phyloP scores from a whole-genome alignment of 208 protist genomes.

The Leishmania braziliensis region DNA sequence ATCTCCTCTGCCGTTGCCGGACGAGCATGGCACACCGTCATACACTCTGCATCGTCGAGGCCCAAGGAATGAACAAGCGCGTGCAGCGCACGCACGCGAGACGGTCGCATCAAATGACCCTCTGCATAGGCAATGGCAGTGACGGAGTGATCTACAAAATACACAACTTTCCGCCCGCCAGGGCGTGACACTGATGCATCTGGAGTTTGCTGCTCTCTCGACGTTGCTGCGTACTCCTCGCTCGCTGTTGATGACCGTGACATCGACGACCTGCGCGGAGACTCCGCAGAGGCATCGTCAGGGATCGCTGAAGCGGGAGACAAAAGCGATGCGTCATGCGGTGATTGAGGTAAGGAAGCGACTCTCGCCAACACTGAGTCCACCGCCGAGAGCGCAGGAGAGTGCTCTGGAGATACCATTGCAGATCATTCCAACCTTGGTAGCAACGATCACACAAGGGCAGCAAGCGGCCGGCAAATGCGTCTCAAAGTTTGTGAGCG shows the following conservation, averaged over 20 bases:
- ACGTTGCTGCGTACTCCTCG: not conserved
- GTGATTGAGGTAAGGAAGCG: not conserved
- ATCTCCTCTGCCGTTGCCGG: slow-evolving; percentile 70
- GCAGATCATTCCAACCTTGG: not conserved
- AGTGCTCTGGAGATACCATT: not conserved
- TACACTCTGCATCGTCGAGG: slow-evolving; percentile 39
- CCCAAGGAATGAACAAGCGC: slow-evolving; percentile 77
- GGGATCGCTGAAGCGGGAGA: not conserved
- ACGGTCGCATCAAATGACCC: slow-evolving; percentile 78
- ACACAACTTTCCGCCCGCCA: slow-evolving; percentile 52
- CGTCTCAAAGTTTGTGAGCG: not conserved
- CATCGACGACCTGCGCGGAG: not conserved
- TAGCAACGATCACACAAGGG: not conserved
- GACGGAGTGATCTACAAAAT: slow-evolving; percentile 76
- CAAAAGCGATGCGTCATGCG: not conserved
- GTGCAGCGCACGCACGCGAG: slow-evolving; percentile 70
- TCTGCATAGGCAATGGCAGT: slow-evolving; percentile 74
- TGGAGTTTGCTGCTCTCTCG: not conserved
- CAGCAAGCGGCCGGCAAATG: not conserved
- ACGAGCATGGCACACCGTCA: slow-evolving; percentile 61
- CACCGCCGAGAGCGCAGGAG: not conserved
- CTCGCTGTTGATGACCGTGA: not conserved
- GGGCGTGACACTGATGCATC: not conserved
- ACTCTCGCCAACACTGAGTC: not conserved
- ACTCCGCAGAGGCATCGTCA: not conserved